Evolutionary conservation across 192 early-diverging fungal genomes (phyloP).

Genomic region (Pilaira anomala): DNA sequence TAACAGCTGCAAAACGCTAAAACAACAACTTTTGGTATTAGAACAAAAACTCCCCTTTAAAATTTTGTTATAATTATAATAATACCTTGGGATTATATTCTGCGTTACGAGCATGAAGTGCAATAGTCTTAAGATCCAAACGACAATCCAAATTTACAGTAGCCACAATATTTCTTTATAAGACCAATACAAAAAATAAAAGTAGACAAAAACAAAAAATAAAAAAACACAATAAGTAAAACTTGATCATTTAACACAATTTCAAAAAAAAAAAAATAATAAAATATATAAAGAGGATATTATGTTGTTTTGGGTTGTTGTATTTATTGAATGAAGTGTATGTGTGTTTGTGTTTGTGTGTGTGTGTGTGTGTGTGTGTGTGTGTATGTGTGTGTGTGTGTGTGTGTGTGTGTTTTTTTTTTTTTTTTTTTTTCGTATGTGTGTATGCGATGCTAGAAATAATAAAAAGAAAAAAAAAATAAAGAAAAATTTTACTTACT

Average conservation of each 20-base stretch:
- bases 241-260: neutral
- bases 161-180: conserved; percentile 90
- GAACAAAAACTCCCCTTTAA: conserved; percentile 11
- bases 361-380: conserved; percentile 14
- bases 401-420: conserved; percentile 16
- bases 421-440: too few species aligned
- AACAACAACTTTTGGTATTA: neutral
- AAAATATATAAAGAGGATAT: conserved; percentile 2
- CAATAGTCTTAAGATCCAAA: conserved; percentile 97
- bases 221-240: neutral
- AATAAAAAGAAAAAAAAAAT: conserved; percentile 4
- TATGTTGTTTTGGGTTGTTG: too few species aligned
- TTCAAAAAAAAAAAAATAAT: neutral
- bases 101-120: conserved; percentile 98
- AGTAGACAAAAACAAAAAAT: conserved; percentile 13
- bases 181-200: conserved; percentile 6
- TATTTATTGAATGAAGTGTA: neutral
- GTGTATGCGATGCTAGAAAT: conserved; percentile 4
- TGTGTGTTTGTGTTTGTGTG: conserved; percentile 6
- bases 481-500: conserved; percentile 45
- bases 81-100: conserved; percentile 99
- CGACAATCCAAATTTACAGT: conserved; percentile 98
- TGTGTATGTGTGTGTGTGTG: conserved; percentile 8
- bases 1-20: conserved; percentile 99
- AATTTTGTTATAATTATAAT: neutral